phyloP scores from a whole-genome alignment of 306 rosid genomes.

The Vigna mungo region DNA sequence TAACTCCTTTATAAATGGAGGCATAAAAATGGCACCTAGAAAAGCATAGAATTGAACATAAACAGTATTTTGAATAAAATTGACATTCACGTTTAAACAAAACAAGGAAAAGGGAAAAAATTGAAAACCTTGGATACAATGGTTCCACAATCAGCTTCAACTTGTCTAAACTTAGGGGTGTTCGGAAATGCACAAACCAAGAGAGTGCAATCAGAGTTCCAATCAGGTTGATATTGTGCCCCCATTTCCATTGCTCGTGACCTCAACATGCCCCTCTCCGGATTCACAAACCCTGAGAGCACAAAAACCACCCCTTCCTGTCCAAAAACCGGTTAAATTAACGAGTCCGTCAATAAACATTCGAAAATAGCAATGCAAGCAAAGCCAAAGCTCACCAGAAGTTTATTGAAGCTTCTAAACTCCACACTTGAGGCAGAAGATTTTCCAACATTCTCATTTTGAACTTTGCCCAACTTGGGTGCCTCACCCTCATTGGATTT shows the following conservation, averaged over 20 bases:
- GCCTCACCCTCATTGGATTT: slow-evolving; percentile 44
- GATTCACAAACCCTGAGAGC: slow-evolving; percentile 93
- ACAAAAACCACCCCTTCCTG: slow-evolving; percentile 97
- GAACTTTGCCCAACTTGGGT: slow-evolving; percentile 49
- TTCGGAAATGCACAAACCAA: slow-evolving; percentile 91
- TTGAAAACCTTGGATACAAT: slow-evolving; percentile 80
- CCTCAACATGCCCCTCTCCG: slow-evolving; percentile 82
- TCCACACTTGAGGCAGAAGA: slow-evolving; percentile 48
- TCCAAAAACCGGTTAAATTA: slow-evolving; percentile 29
- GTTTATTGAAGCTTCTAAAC: slow-evolving; percentile 58
- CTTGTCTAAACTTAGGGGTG: slow-evolving; percentile 92
- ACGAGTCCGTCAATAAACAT: slow-evolving; percentile 3
- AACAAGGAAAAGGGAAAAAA: slow-evolving; percentile 42
- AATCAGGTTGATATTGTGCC: slow-evolving; percentile 84
- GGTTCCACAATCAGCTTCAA: slow-evolving; percentile 90
- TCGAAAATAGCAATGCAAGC: slow-evolving; percentile 16
- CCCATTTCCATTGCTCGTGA: slow-evolving; percentile 97
- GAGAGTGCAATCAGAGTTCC: slow-evolving; percentile 86
- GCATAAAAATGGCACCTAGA: slow-evolving; percentile 8
- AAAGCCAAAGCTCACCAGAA: slow-evolving; percentile 62
- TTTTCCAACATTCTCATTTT: slow-evolving; percentile 45
- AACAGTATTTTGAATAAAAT: neutral
- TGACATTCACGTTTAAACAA: slow-evolving; percentile 1
- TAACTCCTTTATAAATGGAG: neutral
- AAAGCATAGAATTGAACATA: neutral